Evolutionary conservation across 2,329 filamentous ascomycete species (phyloP), one percentile per base, ranked within the genome.

Genomic region (Ramularia collo-cygni): DNA sequence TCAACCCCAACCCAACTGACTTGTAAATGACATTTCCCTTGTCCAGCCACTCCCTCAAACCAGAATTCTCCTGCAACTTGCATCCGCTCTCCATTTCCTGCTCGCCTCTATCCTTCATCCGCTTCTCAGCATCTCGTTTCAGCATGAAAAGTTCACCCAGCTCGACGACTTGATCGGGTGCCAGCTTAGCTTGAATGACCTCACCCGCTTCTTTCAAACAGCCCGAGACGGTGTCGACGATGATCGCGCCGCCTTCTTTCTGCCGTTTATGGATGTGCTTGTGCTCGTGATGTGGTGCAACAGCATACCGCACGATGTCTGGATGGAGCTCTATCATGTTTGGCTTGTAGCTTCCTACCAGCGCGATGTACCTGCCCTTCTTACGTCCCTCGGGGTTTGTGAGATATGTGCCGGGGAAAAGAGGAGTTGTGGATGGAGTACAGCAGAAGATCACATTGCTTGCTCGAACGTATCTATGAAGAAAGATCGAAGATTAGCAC

Each of bases 371-470:
- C 17, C 84, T 65, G 2, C 83, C 82, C 58, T 85, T 85, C 50
- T 74, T 76, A 19, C 82, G 65, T 0, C 79, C 83, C 50, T 85
- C 81, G 5, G 75, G 72, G 40, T 74, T 83, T 0, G 85, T 93
- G 36, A 95, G 70, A 45, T 85, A 79, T 8, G 72, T 64, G 0
- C 73, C 69, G 0, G 89, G 83, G 57, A 95, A 96, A 1, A 95
- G 67, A 1, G 85, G 83, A 24, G 75, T 69, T 0, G 72, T 75
- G 1, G 80, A 83, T 0, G 89, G 86, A 1, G 88, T 95, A 50
- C 86, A 94, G 65, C 86, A 90, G 65, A 94, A 92, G 27, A 96
- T 83, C 8, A 85, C 82, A 54, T 92, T 85, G 0, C 85, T 77
- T 7, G 76, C 76, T 27, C 78, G 69, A 36, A 95, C 70, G 35